Evolutionary conservation across 208 protist species (phyloP), one percentile per base, ranked within the genome.

Genomic region (Crithidia brevicula): DNA sequence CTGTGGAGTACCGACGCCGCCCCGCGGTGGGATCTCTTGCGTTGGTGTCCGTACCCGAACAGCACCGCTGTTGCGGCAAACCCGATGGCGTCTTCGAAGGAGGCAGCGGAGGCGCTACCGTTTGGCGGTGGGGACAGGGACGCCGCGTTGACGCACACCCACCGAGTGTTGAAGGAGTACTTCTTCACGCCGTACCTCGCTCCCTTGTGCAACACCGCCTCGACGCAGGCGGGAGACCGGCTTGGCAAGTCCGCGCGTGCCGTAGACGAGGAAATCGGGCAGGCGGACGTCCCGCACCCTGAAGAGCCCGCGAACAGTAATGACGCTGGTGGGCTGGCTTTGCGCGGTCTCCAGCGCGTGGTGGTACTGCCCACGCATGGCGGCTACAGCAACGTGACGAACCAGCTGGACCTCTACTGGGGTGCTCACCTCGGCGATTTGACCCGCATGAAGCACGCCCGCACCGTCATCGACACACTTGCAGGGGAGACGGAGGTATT

Each of bases 331-430:
- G n/a, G n/a, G n/a, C n/a, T 1, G n/a, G 28, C 27, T 3, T 38
- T 13, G 9, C 40, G 20, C 51, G 30, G 5, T 42, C 42, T 69
- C 31, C 77, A 83, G 43, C 72, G 75, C 2, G 82, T 89, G 2
- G 72, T 92, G 58, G 33, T 92, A 53, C 81, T 95, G 36, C 82
- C 89, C 16, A 85, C 84, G 0, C 89, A 92, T 51, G 86, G 89
- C 30, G 89, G 89, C 23, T 92, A 95, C 72, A 92, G 61, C 74
- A 85, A 95, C 72, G 81, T 88, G 42, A 88, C 83, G 18, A 72
- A 85, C 30, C 86, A 92, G 61, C 77, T 95, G 4, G 89, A 95
- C 60, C 77, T 95, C 31, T 86, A 83, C 72, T 95, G 83, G 89
- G 83, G 79, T 0, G 64, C 52, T 6, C 79, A 89, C 67, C 34